Base-by-base conservation (phyloP, 2,329 filamentous ascomycete genomes). In the Cladosporium sp. region DNA sequence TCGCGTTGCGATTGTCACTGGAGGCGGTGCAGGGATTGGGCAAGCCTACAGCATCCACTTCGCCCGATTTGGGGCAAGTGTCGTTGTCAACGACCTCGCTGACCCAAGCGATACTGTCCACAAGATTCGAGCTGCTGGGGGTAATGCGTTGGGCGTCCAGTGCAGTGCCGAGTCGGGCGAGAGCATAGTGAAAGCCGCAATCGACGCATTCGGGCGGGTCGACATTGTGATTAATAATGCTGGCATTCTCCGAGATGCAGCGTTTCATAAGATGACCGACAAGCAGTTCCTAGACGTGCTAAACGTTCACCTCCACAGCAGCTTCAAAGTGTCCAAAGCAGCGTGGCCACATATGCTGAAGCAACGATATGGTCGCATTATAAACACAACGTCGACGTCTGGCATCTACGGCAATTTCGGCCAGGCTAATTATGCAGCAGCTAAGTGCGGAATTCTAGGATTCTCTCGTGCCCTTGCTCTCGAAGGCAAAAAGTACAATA, bases 361-460 rank as follows among this genome's bases (percentile, higher is more conserved):
- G 86, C 95, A 99, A 80, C 98, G 97, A 85, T 99, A 97, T 75
- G 95, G 95, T 71, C 92, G 95, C 74, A 88, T 99, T 67, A 85
- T 99, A 76, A 99, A 99, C 85, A 99, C 95, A 58, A 95, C 95
- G 49, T 96, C 92, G 36, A 98, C 95, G 57, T 96, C 91, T 73
- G 95, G 95, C 80, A 96, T 99, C 79, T 99, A 99, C 78, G 95
- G 95, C 73, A 99, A 97, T 86, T 99, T 99, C 77, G 95, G 95
- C 69, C 95, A 99, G 81, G 92, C 94, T 74, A 99, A 99, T 85
- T 99, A 99, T 79, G 87, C 95, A 68, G 92, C 94, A 56, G 76
- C 80, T 46, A 80, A 79, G 70, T 77, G 69, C 71, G 95, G 92
- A 81, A 98, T 99, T 70, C 89, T 99, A 49, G 95, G 95, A 67